Evolutionary conservation across 306 rosid genomes (phyloP).

Genomic region (Glycine latifolia): DNA sequence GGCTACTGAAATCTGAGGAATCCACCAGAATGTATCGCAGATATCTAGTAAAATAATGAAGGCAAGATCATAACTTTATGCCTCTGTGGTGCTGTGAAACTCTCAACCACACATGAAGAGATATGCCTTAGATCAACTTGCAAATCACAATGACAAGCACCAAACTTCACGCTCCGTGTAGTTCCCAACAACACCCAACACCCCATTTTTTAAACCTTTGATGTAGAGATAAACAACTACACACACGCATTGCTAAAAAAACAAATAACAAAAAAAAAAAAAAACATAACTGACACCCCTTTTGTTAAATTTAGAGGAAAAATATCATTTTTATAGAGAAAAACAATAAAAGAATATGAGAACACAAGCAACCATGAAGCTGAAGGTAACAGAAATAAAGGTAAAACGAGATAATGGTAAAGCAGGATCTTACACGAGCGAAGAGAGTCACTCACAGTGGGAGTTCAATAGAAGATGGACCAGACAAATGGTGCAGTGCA

Average conservation of each 20-base stretch:
- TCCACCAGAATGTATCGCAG: slow-evolving; percentile 71
- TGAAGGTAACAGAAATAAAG: slow-evolving; percentile 36
- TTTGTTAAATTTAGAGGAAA: slow-evolving; percentile 37
- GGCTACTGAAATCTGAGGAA: slow-evolving; percentile 73
- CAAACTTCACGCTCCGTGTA: slow-evolving; percentile 88
- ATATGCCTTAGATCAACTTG: slow-evolving; percentile 49
- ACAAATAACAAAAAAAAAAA: not conserved
- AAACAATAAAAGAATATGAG: slow-evolving; percentile 38
- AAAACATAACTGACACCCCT: slow-evolving; percentile 23
- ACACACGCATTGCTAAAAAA: slow-evolving; percentile 27
- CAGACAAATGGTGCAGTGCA: slow-evolving; percentile 41
- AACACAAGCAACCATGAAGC: slow-evolving; percentile 11
- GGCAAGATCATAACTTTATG: not conserved
- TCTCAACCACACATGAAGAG: slow-evolving; percentile 62
- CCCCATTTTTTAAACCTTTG: slow-evolving; percentile 43
- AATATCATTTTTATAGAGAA: slow-evolving; percentile 1
- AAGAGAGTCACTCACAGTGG: slow-evolving; percentile 25
- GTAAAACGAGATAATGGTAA: slow-evolving; percentile 32
- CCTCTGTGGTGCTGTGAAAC: slow-evolving; percentile 44
- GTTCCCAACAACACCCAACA: slow-evolving; percentile 75
- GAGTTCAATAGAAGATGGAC: slow-evolving; percentile 50
- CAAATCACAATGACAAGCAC: slow-evolving; percentile 62
- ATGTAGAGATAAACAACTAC: slow-evolving; percentile 40
- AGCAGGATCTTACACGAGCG: slow-evolving; percentile 43
- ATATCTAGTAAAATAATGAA: slow-evolving; percentile 60